phyloP scores from a whole-genome alignment of 1,139 yeast genomes.

The Geotrichum phurueaensis region DNA sequence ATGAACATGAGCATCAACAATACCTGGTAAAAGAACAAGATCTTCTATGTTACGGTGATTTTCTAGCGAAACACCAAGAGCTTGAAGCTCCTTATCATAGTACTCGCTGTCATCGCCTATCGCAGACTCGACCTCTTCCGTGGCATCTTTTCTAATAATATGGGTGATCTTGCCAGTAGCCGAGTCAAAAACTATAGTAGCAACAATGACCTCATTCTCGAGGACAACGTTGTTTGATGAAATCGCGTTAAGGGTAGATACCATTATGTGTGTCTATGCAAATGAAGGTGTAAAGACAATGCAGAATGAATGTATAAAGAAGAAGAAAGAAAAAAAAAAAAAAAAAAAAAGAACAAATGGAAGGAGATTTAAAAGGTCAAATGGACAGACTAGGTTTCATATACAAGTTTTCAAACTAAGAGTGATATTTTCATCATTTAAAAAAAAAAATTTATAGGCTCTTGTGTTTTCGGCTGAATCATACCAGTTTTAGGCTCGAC shows the following conservation, averaged over 20 bases:
- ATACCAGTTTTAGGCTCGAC: no score
- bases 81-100: conserved; percentile 6
- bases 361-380: no score
- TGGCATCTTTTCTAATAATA: conserved; percentile 6
- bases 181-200: conserved; percentile 60
- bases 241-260: conserved; percentile 40
- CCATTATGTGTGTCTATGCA: background rate
- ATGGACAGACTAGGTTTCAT: no score
- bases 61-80: conserved; percentile 6
- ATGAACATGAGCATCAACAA: conserved; percentile 91
- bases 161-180: conserved; percentile 55
- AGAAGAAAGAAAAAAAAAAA: background rate
- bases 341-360: background rate
- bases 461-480: no score
- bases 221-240: conserved; percentile 59
- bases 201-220: conserved; percentile 48
- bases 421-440: no score
- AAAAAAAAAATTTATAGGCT: no score
- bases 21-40: conserved; percentile 70
- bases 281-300: background rate
- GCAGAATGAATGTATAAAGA: background rate
- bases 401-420: no score
- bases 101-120: conserved; percentile 29
- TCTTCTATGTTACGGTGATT: conserved; percentile 41
- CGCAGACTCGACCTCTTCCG: background rate